A percentile compares a stretch with the other conserved stretches of the same genome.
These are phyloP conservation scores for Pulveroboletus sp. DNA, from an alignment of 1,284 basidiomycete genomes.

Conservation along the genomic window DNA sequence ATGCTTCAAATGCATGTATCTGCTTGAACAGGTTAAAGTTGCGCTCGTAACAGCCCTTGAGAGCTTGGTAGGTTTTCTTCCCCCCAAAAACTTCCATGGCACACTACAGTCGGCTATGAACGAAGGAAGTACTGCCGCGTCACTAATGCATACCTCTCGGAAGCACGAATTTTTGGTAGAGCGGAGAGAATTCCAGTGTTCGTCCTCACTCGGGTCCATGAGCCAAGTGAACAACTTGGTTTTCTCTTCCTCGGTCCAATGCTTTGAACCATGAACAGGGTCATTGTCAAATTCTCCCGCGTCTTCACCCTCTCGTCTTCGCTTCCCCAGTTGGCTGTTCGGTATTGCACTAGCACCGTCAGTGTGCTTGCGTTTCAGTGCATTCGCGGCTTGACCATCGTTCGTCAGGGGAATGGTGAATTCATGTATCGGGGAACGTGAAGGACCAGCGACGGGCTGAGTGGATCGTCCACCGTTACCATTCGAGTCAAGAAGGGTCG, in stretches of 20 bases:
- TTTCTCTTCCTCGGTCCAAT: conserved; percentile 79
- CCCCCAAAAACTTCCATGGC: conserved; percentile 61
- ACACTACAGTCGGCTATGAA: conserved; percentile 42
- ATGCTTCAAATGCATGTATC: conserved; percentile 64
- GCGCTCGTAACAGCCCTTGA: conserved; percentile 77
- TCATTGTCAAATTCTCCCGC: conserved; percentile 49
- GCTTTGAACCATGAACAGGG: conserved; percentile 60
- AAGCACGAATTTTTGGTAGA: conserved; percentile 76
- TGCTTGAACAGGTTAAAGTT: conserved; percentile 79
- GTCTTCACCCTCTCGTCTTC: conserved; percentile 45
- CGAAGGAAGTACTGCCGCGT: not conserved
- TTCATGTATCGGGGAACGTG: conserved; percentile 34
- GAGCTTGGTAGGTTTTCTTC: conserved; percentile 73
- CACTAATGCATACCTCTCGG: conserved; percentile 51
- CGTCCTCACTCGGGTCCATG: conserved; percentile 63
- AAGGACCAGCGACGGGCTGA: conserved; percentile 29
- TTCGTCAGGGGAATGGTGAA: conserved; percentile 29
- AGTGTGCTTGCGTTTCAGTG: conserved; percentile 49
- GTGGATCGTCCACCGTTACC: conserved; percentile 21
- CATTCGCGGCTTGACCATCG: conserved; percentile 23
- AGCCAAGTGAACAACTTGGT: conserved; percentile 69
- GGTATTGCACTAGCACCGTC: conserved; percentile 38
- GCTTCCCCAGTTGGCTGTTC: conserved; percentile 39
- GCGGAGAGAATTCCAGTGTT: conserved; percentile 68
- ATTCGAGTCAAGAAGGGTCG: conserved; percentile 31